These are phyloP conservation scores for Xerocomellus intermedius DNA, from an alignment of 768 basidiomycete species.

Conservation along the genomic window DNA sequence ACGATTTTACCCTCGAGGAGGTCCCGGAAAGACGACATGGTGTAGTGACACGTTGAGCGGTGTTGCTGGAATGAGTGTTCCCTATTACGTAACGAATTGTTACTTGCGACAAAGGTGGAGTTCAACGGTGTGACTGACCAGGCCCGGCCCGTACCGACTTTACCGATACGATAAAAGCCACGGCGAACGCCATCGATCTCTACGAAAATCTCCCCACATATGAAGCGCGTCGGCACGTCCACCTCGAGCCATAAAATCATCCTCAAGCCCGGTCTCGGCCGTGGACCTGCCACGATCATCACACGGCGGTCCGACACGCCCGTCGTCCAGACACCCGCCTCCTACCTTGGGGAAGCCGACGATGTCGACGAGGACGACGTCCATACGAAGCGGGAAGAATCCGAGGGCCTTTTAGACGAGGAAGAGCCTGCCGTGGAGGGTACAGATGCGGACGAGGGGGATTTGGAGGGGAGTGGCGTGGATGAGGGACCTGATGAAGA, in stretches of 20 bases:
- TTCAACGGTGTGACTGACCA: background rate
- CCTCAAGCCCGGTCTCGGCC: constrained; percentile 38
- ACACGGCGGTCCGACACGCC: constrained; percentile 27
- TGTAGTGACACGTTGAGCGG: constrained; percentile 9
- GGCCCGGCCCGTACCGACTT: background rate
- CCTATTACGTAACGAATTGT: constrained; percentile 17
- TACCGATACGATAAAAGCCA: background rate
- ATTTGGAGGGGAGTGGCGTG: constrained; percentile 31
- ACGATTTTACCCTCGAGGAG: constrained; percentile 33
- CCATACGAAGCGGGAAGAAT: constrained; percentile 32
- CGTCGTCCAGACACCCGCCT: constrained; percentile 9
- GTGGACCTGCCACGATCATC: constrained; percentile 26
- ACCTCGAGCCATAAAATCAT: constrained; percentile 38
- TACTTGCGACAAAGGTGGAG: background rate
- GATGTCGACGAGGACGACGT: constrained; percentile 27
- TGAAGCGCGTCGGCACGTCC: constrained; percentile 25
- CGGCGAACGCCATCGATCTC: background rate
- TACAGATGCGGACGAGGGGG: constrained; percentile 29
- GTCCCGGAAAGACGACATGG: constrained; percentile 26
- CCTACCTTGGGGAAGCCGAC: constrained; percentile 22
- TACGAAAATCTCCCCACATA: background rate
- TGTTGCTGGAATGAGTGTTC: background rate
- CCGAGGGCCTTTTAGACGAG: constrained; percentile 29
- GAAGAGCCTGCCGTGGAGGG: constrained; percentile 32
- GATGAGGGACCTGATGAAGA: constrained; percentile 33